Percentiles rank a stretch among this genome's conserved stretches.
phyloP scores from a whole-genome alignment of 148 eudicot species.

The Heliamphora exappendiculata region DNA sequence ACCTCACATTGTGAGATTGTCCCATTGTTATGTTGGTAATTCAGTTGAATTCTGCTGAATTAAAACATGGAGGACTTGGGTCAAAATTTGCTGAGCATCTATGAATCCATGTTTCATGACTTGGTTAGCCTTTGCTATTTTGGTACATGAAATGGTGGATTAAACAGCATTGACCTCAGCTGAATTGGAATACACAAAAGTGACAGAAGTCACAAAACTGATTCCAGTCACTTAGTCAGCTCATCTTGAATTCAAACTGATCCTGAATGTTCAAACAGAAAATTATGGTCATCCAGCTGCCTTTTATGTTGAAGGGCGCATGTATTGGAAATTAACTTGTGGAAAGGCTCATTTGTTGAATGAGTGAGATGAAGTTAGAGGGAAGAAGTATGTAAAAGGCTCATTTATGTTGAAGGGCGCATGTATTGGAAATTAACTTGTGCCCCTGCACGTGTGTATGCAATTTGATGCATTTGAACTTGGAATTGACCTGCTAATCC shows the following conservation, averaged over 20 bases:
- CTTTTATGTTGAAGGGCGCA: not conserved
- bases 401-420: not conserved
- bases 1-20: not conserved
- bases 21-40: not conserved
- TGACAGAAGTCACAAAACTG: too few species aligned
- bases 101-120: not conserved
- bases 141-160: not conserved
- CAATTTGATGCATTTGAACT: constrained; percentile 1
- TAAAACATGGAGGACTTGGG: not conserved
- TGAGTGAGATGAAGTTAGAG: not conserved
- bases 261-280: not conserved
- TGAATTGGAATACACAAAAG: not conserved
- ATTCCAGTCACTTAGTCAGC: not conserved
- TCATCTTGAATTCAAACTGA: not conserved
- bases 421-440: not conserved
- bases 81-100: not conserved
- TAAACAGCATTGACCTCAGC: not conserved
- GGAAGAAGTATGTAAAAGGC: not conserved
- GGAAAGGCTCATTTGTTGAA: not conserved
- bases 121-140: not conserved
- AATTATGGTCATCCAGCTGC: not conserved
- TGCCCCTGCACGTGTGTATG: not conserved
- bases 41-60: not conserved
- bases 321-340: not conserved
- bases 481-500: constrained; percentile 10